Conservation (phyloP, 2,329 filamentous ascomycete species). For the Talaromyces sp. region DNA sequence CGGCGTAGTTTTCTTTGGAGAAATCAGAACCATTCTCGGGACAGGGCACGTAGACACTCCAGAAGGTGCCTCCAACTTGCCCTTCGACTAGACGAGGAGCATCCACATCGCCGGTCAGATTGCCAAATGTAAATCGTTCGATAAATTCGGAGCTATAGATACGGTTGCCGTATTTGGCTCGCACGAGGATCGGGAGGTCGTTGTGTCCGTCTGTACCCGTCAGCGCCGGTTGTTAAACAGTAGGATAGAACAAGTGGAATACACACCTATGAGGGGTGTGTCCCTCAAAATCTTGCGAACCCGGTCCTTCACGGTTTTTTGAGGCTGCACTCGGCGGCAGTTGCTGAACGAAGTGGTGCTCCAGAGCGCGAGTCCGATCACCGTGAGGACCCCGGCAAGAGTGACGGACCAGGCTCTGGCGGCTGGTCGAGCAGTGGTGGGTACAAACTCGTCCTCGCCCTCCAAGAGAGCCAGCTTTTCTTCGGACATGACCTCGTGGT, state of each 20-base stretch:
- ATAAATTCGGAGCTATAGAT: constrained; percentile 71
- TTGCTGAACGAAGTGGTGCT: background rate
- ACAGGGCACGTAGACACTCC: constrained; percentile 79
- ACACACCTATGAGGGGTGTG: constrained; percentile 45
- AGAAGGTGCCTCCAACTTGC: constrained; percentile 71
- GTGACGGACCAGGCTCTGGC: constrained; percentile 1
- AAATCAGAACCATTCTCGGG: constrained; percentile 67
- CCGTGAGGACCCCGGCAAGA: constrained; percentile 3
- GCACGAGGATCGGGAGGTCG: constrained; percentile 72
- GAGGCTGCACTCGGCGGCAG: background rate
- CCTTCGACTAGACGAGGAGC: constrained; percentile 67
- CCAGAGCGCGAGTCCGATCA: constrained; percentile 3
- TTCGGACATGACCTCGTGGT: background rate
- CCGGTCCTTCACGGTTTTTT: constrained; percentile 27
- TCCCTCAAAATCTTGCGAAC: constrained; percentile 40
- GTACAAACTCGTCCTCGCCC: background rate
- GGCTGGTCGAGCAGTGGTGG: background rate
- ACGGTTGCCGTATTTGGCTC: constrained; percentile 63
- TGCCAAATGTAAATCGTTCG: constrained; percentile 66
- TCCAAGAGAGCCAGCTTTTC: constrained; percentile 8
- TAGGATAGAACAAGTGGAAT: constrained; percentile 1
- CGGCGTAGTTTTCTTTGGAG: constrained; percentile 63
- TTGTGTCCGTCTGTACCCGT: constrained; percentile 70
- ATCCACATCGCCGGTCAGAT: constrained; percentile 67
- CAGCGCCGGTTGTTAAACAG: constrained; percentile 1